These are phyloP conservation scores for Hammondia hammondi DNA, from an alignment of 169 alveolate genomes.

Conservation along the genomic window DNA sequence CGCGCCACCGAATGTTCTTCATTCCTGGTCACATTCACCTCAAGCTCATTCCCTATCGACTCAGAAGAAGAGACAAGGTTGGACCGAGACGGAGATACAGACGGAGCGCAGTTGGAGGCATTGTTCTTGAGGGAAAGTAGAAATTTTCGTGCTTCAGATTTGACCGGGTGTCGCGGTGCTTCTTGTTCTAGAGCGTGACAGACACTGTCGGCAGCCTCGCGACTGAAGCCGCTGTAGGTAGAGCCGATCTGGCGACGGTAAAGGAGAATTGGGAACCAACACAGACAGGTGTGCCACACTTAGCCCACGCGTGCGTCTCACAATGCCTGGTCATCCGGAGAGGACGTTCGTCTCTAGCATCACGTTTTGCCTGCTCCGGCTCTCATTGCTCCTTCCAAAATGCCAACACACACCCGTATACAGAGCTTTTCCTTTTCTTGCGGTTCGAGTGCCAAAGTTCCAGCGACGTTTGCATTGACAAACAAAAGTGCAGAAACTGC, in stretches of 20 bases:
- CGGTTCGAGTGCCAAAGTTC: too few relatives aligned
- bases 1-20: background rate
- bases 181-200: background rate
- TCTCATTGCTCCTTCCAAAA: too few relatives aligned
- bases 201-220: background rate
- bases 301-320: too few relatives aligned
- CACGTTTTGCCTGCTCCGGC: too few relatives aligned
- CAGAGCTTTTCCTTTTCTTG: too few relatives aligned
- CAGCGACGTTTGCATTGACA: too few relatives aligned
- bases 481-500: too few relatives aligned
- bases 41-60: background rate
- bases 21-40: background rate
- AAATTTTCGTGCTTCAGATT: background rate
- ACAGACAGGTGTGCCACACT: too few relatives aligned
- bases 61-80: background rate
- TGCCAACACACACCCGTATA: too few relatives aligned
- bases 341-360: too few relatives aligned
- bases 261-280: too few relatives aligned
- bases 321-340: too few relatives aligned
- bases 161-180: background rate
- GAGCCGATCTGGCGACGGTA: background rate
- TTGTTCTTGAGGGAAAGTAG: background rate
- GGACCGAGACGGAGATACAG: background rate
- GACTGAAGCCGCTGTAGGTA: background rate
- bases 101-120: background rate